Evolutionary conservation across 441 rosid genomes (phyloP), one percentile per base, ranked within the genome.

Genomic region (Isatis lusitanica): DNA sequence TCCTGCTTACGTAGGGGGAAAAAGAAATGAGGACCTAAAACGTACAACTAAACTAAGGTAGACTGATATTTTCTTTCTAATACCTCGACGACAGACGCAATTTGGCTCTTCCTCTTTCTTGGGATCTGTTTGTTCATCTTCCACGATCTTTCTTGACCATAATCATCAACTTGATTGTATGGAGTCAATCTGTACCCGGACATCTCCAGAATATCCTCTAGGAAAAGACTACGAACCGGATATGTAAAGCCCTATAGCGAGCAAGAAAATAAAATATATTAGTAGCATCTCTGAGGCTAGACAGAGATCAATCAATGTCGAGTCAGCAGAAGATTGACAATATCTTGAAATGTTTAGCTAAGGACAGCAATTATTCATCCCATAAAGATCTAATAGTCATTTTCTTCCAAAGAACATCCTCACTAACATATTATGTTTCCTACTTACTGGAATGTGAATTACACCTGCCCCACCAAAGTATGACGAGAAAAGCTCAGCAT

Each of bases 71-170:
- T 68, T 48, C 12, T 71, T 53, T 52, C 42, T 31, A 44, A 42
- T 80, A 94, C 98, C 98, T 91, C 98, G 68, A 94, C 96, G 53
- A 80, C 84, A 50, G 86, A 88, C 56, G 92, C 94, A 81, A 94
- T 90, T 74, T 85, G 91, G 81, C 92, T 91, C 84, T 94, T 94
- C 78, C 96, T 85, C 83, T 90, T 94, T 74, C 87, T 83, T 50
- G 90, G 91, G 66, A 85, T 83, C 79, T 88, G 97, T 77, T 88
- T 91, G 84, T 81, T 86, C 81, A 78, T 83, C 85, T 87, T 94
- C 98, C 97, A 94, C 80, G 66, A 68, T 83, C 80, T 91, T 77
- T 94, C 98, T 80, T 86, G 94, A 68, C 98, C 94, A 80, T 93
- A 90, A 79, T 88, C 96, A 85, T 93, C 98, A 63, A 85, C 80